Conservation (phyloP, 2,329 filamentous ascomycete species). For the Xylaria sp. region DNA sequence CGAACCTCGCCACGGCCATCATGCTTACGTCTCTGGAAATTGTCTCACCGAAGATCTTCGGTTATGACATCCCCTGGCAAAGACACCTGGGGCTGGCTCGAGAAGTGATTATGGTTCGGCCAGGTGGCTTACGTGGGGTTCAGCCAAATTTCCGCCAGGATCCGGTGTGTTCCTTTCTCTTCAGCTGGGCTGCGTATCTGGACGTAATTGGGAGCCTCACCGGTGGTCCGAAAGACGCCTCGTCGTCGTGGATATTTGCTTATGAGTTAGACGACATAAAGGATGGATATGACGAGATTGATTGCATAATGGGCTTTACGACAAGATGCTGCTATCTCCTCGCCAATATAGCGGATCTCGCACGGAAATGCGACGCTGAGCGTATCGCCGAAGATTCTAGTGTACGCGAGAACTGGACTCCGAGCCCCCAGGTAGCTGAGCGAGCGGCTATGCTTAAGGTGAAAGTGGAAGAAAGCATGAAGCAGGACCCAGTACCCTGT, state of each 20-base stretch:
- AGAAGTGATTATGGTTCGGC: slow-evolving; percentile 75
- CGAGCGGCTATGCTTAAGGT: slow-evolving; percentile 69
- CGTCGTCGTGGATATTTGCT: slow-evolving; percentile 63
- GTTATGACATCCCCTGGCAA: slow-evolving; percentile 84
- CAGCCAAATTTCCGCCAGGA: slow-evolving; percentile 64
- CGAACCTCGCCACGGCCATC: slow-evolving; percentile 82
- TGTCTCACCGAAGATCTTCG: slow-evolving; percentile 83
- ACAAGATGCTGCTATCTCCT: slow-evolving; percentile 76
- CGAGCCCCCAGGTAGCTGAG: slow-evolving; percentile 62
- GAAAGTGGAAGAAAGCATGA: slow-evolving; percentile 69
- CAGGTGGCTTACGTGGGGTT: slow-evolving; percentile 60
- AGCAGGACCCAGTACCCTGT: slow-evolving; percentile 55
- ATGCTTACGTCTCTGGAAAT: slow-evolving; percentile 88
- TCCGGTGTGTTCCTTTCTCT: slow-evolving; percentile 77
- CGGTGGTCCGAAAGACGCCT: slow-evolving; percentile 65
- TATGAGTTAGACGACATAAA: slow-evolving; percentile 61
- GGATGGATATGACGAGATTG: slow-evolving; percentile 73
- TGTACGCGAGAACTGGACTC: slow-evolving; percentile 67
- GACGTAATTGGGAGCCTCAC: slow-evolving; percentile 80
- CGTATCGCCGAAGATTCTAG: slow-evolving; percentile 67
- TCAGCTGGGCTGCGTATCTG: slow-evolving; percentile 85
- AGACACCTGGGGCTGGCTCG: slow-evolving; percentile 80
- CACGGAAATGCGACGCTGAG: slow-evolving; percentile 73
- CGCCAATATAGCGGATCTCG: slow-evolving; percentile 76
- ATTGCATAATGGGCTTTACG: slow-evolving; percentile 84